Evolutionary conservation across 345 rosid genomes (phyloP).

Genomic region (Linum trigynum): DNA sequence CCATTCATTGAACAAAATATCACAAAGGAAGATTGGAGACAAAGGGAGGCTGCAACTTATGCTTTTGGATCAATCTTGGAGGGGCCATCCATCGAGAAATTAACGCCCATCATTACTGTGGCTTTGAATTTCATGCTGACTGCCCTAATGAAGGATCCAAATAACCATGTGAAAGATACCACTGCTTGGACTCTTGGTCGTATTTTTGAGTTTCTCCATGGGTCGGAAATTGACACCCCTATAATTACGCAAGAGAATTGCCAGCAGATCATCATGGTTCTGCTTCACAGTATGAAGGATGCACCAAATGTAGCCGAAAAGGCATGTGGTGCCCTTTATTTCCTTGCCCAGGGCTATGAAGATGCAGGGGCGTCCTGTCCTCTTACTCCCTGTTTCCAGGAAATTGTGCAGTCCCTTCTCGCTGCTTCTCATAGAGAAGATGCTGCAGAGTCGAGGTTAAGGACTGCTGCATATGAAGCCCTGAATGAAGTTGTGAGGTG

Average conservation of each 20-base stretch:
- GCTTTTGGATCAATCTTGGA: conserved; percentile 93
- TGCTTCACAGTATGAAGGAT: conserved; percentile 67
- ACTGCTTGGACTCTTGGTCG: conserved; percentile 94
- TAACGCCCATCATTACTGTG: conserved; percentile 64
- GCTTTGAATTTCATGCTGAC: conserved; percentile 72
- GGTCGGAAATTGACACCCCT: conserved; percentile 59
- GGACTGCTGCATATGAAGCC: conserved; percentile 77
- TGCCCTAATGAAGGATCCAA: conserved; percentile 60
- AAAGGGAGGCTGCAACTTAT: conserved; percentile 88
- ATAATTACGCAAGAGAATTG: conserved; percentile 58
- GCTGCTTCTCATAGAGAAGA: conserved; percentile 66
- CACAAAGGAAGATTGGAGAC: conserved; percentile 58
- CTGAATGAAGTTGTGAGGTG: conserved; percentile 83
- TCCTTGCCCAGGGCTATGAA: conserved; percentile 88
- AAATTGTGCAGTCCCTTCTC: conserved; percentile 51
- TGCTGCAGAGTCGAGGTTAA: conserved; percentile 60
- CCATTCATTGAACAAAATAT: conserved; percentile 83
- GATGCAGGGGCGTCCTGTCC: conserved; percentile 58
- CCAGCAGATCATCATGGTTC: conserved; percentile 40
- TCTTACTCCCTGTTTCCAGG: conserved; percentile 58
- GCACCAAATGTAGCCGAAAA: conserved; percentile 82
- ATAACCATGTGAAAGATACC: conserved; percentile 85
- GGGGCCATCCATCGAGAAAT: conserved; percentile 68
- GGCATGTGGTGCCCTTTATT: conserved; percentile 87
- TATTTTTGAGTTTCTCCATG: conserved; percentile 76